These are phyloP conservation scores for Candida silvicultrix DNA, from an alignment of 805 yeast genomes.

Conservation along the genomic window DNA sequence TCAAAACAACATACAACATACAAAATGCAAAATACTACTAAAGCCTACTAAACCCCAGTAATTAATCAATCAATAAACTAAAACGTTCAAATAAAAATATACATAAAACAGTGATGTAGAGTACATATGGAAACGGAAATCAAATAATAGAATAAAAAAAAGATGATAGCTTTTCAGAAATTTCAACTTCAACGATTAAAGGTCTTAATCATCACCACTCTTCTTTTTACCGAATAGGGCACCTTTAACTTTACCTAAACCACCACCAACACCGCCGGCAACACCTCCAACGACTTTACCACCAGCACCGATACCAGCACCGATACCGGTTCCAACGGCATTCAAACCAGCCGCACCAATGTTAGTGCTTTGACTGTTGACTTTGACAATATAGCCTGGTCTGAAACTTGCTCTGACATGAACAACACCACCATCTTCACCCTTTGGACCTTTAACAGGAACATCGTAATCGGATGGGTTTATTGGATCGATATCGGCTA, in stretches of 20 bases:
- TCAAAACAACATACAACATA: too few relatives aligned
- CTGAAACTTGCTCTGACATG: conserved; percentile 54
- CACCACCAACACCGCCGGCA: conserved; percentile 37
- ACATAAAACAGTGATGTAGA: too few relatives aligned
- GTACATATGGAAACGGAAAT: too few relatives aligned
- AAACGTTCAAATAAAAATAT: too few relatives aligned
- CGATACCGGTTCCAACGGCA: conserved; percentile 42
- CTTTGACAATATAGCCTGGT: conserved; percentile 60
- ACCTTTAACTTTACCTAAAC: conserved; percentile 34
- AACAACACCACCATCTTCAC: conserved; percentile 50
- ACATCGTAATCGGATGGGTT: conserved; percentile 44
- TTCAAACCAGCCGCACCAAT: conserved; percentile 46
- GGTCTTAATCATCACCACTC: background rate
- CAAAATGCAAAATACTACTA: too few relatives aligned
- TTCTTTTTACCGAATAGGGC: conserved; percentile 31
- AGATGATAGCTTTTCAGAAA: too few relatives aligned
- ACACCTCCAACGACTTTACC: conserved; percentile 37
- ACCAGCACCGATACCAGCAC: conserved; percentile 38
- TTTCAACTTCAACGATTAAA: background rate
- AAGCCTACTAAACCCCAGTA: too few relatives aligned
- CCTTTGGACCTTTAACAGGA: conserved; percentile 38
- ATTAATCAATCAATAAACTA: too few relatives aligned
- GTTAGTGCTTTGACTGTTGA: conserved; percentile 30
- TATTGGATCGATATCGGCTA: conserved; percentile 57
- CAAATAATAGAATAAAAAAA: background rate